Evolutionary conservation across 257 asterid species (phyloP).

Genomic region (Gardenia jasminoides): DNA sequence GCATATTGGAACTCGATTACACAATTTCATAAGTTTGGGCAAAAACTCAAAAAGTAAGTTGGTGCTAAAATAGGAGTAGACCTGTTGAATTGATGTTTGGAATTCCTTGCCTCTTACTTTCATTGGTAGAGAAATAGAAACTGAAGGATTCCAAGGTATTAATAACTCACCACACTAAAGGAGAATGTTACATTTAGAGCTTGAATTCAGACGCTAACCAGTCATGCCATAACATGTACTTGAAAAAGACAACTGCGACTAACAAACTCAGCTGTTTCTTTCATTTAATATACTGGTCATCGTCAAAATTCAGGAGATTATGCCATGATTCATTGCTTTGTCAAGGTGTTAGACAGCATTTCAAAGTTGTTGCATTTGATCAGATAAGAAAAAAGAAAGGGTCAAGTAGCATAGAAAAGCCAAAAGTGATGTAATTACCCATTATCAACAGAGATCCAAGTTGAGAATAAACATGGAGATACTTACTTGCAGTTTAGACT

Average conservation of each 20-base stretch:
- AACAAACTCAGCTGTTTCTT: neutral
- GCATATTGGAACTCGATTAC: neutral
- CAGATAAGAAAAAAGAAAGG: neutral
- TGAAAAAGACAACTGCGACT: neutral
- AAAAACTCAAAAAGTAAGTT: neutral
- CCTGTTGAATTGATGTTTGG: neutral
- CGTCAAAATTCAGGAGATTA: neutral
- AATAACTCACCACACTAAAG: neutral
- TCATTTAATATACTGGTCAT: neutral
- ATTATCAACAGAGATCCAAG: neutral
- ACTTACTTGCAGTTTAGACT: conserved; percentile 80
- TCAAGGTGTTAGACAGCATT: neutral
- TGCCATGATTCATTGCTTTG: neutral
- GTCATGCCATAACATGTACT: neutral
- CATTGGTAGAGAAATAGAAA: neutral
- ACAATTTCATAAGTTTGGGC: neutral
- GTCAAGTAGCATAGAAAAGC: neutral
- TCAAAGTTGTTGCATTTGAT: too few species aligned
- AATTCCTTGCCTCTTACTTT: neutral
- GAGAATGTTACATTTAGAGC: neutral
- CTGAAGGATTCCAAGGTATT: neutral
- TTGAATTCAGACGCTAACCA: neutral
- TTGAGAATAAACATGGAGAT: neutral
- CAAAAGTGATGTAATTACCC: neutral
- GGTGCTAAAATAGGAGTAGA: neutral